These are phyloP conservation scores for Diaporthe sp. DNA, from an alignment of 2,329 filamentous ascomycete species.

Conservation along the genomic window DNA sequence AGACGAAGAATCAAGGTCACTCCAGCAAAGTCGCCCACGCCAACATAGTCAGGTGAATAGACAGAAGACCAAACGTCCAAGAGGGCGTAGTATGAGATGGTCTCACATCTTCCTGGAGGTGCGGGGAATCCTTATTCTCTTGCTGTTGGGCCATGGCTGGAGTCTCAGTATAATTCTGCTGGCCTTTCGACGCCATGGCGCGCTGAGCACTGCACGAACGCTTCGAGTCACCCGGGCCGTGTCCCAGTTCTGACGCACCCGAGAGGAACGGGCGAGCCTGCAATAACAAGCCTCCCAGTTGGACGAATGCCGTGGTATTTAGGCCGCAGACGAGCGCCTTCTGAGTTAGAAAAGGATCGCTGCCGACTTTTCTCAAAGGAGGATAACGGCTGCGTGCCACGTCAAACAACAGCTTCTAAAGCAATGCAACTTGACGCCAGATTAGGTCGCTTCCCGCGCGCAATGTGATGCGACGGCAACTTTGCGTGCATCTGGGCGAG, in stretches of 20 bases:
- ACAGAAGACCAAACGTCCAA: not conserved
- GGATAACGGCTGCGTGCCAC: slow-evolving; percentile 17
- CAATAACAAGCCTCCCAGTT: not conserved
- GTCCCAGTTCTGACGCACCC: not conserved
- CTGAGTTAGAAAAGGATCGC: not conserved
- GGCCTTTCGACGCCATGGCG: slow-evolving; percentile 12
- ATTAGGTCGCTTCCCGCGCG: slow-evolving; percentile 13
- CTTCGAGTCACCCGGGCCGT: not conserved
- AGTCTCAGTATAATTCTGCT: slow-evolving; percentile 1
- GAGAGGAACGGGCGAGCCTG: not conserved
- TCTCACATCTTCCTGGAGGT: not conserved
- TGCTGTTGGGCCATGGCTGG: slow-evolving; percentile 3
- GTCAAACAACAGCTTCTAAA: slow-evolving; percentile 22
- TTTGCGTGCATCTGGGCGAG: too few relatives aligned
- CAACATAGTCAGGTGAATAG: not conserved
- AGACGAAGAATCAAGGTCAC: not conserved
- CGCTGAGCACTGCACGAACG: not conserved
- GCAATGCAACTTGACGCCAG: slow-evolving; percentile 7
- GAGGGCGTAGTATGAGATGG: not conserved
- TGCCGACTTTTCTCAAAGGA: slow-evolving; percentile 7
- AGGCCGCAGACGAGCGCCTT: not conserved
- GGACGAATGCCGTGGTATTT: not conserved
- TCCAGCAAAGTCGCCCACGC: not conserved
- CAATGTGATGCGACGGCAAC: not conserved
- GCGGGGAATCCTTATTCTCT: slow-evolving; percentile 14